A percentile compares a stretch with the other conserved stretches of the same genome.
Conservation (phyloP, 2,329 filamentous ascomycete species). For the Diaporthe vexans region DNA sequence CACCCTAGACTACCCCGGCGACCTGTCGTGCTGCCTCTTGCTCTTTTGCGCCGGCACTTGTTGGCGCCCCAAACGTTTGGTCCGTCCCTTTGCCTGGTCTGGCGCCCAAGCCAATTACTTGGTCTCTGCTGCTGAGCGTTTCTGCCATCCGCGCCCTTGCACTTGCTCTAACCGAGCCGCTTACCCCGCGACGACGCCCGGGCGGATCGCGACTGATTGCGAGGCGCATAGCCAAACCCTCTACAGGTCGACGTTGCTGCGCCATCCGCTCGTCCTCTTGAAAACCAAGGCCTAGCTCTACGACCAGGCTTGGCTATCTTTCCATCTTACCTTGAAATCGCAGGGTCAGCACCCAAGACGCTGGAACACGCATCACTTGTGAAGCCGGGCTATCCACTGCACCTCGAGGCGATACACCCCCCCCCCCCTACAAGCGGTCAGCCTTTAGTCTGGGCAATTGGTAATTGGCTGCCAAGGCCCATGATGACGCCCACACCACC, state of each 20-base stretch:
- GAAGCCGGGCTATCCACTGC: not conserved
- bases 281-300: not conserved
- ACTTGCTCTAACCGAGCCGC: slow-evolving; percentile 9
- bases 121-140: not conserved
- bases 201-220: slow-evolving; percentile 17
- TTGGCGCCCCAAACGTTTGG: not conserved
- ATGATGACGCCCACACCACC: slow-evolving; percentile 83
- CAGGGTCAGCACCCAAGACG: not conserved
- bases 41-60: not conserved
- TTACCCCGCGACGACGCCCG: slow-evolving; percentile 28
- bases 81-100: not conserved
- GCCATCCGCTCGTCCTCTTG: not conserved
- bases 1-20: not conserved
- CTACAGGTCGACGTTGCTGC: slow-evolving; percentile 20
- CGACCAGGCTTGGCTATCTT: not conserved
- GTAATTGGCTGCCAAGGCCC: slow-evolving; percentile 31
- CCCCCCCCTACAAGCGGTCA: not conserved
- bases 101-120: not conserved
- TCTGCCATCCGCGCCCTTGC: not conserved
- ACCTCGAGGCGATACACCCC: not conserved
- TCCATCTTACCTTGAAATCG: not conserved
- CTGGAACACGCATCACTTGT: not conserved
- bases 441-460: not conserved
- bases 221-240: not conserved
- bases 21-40: not conserved